Evolutionary conservation across 2,329 filamentous ascomycete species (phyloP).

Genomic region (Alternaria gansuensis): DNA sequence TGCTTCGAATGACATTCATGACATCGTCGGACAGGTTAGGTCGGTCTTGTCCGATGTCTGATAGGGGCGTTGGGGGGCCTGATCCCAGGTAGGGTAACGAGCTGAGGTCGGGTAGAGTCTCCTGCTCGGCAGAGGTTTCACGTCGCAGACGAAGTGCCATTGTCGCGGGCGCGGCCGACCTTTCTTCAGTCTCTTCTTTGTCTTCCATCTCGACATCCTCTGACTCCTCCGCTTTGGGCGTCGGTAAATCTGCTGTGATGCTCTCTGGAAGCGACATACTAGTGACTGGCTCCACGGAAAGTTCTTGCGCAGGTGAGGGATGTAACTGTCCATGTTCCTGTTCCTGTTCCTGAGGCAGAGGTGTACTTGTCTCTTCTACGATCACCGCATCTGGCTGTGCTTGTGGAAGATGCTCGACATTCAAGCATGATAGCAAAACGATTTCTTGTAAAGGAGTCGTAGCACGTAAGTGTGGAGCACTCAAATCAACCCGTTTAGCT

Average conservation of each 20-base stretch:
- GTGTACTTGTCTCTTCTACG: constrained; percentile 32
- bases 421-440: constrained; percentile 53
- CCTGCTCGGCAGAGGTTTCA: constrained; percentile 45
- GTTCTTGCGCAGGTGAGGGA: constrained; percentile 9
- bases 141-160: constrained; percentile 43
- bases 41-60: constrained; percentile 54
- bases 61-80: constrained; percentile 55
- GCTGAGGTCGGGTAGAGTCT: constrained; percentile 54
- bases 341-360: constrained; percentile 31
- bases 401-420: constrained; percentile 41
- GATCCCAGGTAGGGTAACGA: constrained; percentile 58
- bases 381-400: constrained; percentile 14
- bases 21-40: constrained; percentile 47
- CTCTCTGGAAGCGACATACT: constrained; percentile 29
- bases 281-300: constrained; percentile 12
- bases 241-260: constrained; percentile 40
- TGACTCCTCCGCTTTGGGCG: constrained; percentile 49
- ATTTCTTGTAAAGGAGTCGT: constrained; percentile 57
- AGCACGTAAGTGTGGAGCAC: constrained; percentile 54
- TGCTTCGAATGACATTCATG: constrained; percentile 50
- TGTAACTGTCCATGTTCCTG: constrained; percentile 18
- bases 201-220: constrained; percentile 45
- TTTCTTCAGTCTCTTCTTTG: constrained; percentile 31
- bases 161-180: constrained; percentile 45
- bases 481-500: constrained; percentile 56